Evolutionary conservation across 208 protist species (phyloP), one percentile per base, ranked within the genome.

Genomic region (Trypanosoma avium): DNA sequence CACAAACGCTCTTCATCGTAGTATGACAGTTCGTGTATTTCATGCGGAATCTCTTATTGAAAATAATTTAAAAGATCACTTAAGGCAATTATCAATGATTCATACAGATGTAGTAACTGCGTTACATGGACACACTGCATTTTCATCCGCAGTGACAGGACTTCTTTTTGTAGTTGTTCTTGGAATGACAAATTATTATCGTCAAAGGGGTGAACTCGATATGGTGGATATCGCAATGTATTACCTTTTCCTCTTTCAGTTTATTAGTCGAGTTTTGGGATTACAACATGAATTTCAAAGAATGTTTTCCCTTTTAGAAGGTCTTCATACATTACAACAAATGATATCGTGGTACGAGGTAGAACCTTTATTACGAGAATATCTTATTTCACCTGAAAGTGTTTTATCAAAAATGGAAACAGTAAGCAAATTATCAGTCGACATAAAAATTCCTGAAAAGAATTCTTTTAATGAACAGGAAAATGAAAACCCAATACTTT

Each of bases 91-190:
- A 55, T 52, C 56, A 21, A 43, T 30, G 1, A 63, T 81, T 6
- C 79, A 67, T 13, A 67, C 59, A 54, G 33, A 52, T 26, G 66
- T 88, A 1, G 79, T 86, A 40, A 64, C 54, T 56, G 73, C 67
- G 48, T 86, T 90, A 45, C 86, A 93, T 70, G 77, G 82, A 33
- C 82, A 83, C 62, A 69, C 78, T 21, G 84, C 76, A 5, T 42
- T 88, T 35, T 86, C 77, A 43, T 75, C 86, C 26, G 69, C 67
- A 21, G 48, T 77, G 32, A 88, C 73, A 6, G 81, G 69, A 10
- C 70, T 90, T 33, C 80, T 93, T 36, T 81, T 90, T 59, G 81
- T 93, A 10, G 55, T 86, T 24, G 71, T 88, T 15, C 71, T 93
- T 4, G 81, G 79, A 0, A 57, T 88, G 38, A 85, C 61, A 60